Evolutionary conservation across 768 basidiomycete species (phyloP).

Genomic region (Pulveroboletus ravenelii): DNA sequence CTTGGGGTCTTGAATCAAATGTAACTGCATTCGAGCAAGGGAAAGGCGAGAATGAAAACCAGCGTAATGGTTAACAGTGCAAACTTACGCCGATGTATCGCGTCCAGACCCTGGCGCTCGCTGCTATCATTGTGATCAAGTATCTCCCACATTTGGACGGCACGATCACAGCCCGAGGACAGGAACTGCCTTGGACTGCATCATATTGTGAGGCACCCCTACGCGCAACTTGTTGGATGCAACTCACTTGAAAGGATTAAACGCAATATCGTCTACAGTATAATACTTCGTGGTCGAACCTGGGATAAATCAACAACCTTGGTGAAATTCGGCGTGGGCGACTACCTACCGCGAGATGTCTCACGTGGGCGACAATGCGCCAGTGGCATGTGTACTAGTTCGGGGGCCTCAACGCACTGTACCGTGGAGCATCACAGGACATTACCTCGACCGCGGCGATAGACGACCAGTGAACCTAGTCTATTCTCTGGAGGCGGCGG

Average conservation of each 20-base stretch:
- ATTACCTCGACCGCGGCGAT: slow-evolving; percentile 30
- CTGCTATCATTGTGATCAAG: slow-evolving; percentile 18
- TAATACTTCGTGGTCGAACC: slow-evolving; percentile 41
- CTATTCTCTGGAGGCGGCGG: slow-evolving; percentile 44
- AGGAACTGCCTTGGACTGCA: slow-evolving; percentile 38
- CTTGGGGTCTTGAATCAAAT: slow-evolving; percentile 34
- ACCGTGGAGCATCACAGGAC: not conserved
- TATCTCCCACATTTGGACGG: slow-evolving; percentile 40
- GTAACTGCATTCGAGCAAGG: slow-evolving; percentile 12
- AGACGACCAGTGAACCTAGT: slow-evolving; percentile 43
- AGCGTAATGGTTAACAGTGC: not conserved
- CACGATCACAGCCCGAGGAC: slow-evolving; percentile 46
- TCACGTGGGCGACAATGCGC: slow-evolving; percentile 18
- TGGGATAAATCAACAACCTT: not conserved
- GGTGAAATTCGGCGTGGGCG: not conserved
- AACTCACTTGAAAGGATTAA: slow-evolving; percentile 46
- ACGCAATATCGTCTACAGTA: slow-evolving; percentile 51
- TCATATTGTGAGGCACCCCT: slow-evolving; percentile 3
- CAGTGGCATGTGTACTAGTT: slow-evolving; percentile 16
- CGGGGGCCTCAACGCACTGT: not conserved
- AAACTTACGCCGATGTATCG: slow-evolving; percentile 17
- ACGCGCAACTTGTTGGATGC: not conserved
- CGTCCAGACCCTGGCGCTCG: slow-evolving; percentile 7
- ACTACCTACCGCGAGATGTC: slow-evolving; percentile 17
- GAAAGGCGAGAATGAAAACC: slow-evolving; percentile 1